A percentile compares a stretch with the other conserved stretches of the same genome.
These are phyloP conservation scores for Ceratocystis harringtonii DNA, from an alignment of 2,329 filamentous ascomycete genomes.

Conservation along the genomic window DNA sequence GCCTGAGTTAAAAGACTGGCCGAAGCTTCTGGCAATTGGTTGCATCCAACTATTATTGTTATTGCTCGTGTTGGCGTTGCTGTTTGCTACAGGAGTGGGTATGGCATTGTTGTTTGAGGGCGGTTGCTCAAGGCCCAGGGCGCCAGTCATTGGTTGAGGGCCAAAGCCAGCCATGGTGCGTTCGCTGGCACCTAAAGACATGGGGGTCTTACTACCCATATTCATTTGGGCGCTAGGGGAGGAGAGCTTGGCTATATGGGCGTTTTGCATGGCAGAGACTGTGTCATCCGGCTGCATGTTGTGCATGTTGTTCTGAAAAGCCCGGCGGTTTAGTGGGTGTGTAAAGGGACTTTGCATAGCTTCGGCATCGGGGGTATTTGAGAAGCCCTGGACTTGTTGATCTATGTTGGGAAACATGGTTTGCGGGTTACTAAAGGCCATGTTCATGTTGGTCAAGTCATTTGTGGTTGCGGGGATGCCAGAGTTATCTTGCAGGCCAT, in stretches of 20 bases:
- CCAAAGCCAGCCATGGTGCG: conserved; percentile 46
- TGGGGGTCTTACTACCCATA: conserved; percentile 25
- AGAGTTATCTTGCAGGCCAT: conserved; percentile 44
- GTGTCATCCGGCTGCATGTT: conserved; percentile 34
- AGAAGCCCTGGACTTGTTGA: conserved; percentile 63
- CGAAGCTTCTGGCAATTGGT: conserved; percentile 61
- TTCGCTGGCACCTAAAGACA: conserved; percentile 21
- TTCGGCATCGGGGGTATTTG: conserved; percentile 79
- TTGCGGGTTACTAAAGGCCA: conserved; percentile 36
- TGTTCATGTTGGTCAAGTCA: conserved; percentile 42
- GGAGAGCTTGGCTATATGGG: conserved; percentile 3
- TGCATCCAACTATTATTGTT: conserved; percentile 25
- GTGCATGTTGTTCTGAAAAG: conserved; percentile 53
- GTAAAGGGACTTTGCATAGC: conserved; percentile 66
- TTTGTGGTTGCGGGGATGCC: conserved; percentile 41
- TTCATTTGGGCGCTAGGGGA: conserved; percentile 18
- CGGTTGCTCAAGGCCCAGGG: conserved; percentile 33
- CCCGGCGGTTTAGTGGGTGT: conserved; percentile 59
- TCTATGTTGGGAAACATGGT: conserved; percentile 32
- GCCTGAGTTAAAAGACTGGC: conserved; percentile 77
- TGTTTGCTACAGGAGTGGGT: conserved; percentile 70
- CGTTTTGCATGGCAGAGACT: conserved; percentile 26
- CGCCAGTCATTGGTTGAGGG: conserved; percentile 59
- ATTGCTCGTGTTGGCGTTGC: not conserved
- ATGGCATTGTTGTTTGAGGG: conserved; percentile 54